Percentiles rank a stretch among this genome's conserved stretches.
phyloP scores from a whole-genome alignment of 108 stramenopile genomes.

The Skeletonema grethae region DNA sequence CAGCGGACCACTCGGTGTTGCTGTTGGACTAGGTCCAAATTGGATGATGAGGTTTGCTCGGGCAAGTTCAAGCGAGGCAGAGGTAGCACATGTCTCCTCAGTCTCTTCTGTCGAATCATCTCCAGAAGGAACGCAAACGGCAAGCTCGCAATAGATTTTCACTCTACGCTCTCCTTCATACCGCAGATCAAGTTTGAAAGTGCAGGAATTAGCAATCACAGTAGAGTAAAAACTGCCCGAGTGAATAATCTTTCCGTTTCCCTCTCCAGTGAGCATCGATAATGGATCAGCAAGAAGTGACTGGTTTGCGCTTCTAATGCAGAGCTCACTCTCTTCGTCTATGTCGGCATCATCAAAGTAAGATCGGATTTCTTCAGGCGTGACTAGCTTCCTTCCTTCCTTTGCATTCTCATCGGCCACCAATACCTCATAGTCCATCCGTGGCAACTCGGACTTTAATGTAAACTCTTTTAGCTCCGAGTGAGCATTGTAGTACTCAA shows the following conservation, averaged over 20 bases:
- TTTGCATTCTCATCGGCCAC: constrained; percentile 41
- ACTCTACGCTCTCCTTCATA: constrained; percentile 47
- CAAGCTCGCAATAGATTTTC: constrained; percentile 48
- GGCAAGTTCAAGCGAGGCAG: constrained; percentile 54
- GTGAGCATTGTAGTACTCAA: constrained; percentile 70
- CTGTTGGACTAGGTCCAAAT: constrained; percentile 58
- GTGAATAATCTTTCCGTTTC: constrained; percentile 62
- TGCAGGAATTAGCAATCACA: constrained; percentile 42
- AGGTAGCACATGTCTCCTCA: constrained; percentile 21
- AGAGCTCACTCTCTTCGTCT: constrained; percentile 41
- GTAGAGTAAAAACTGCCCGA: constrained; percentile 51
- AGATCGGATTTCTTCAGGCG: constrained; percentile 46
- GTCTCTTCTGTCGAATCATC: constrained; percentile 33
- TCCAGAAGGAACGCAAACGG: constrained; percentile 49
- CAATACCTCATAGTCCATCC: constrained; percentile 82
- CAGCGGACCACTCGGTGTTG: constrained; percentile 47
- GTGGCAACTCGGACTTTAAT: constrained; percentile 67
- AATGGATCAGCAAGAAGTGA: constrained; percentile 80
- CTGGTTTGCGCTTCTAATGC: constrained; percentile 75
- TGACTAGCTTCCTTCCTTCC: constrained; percentile 35
- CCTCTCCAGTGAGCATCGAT: constrained; percentile 68
- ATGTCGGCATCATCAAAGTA: constrained; percentile 33
- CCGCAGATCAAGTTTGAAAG: constrained; percentile 47
- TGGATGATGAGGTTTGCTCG: constrained; percentile 51
- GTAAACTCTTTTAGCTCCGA: constrained; percentile 79